Evolutionary conservation across 2,329 filamentous ascomycete species (phyloP), one percentile per base, ranked within the genome.

Genomic region (Zasmidium citrigriseum): DNA sequence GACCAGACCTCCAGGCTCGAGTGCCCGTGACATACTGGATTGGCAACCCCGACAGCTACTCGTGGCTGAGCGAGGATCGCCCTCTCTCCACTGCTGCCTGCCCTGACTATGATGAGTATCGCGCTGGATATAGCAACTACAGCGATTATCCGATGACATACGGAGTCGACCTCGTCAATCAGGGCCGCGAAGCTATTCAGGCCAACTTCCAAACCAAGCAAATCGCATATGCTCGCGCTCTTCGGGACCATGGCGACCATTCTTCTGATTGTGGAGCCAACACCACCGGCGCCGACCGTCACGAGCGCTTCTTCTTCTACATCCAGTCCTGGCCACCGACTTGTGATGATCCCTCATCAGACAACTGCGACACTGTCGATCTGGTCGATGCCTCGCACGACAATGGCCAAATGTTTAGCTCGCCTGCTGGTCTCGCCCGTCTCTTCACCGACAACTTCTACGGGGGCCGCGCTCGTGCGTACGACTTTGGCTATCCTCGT

Each of bases 301-400:
- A 73, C 60, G 72, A 74, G 61, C 69, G 72, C 11, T 73, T 74
- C 64, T 73, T 73, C 68, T 70, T 70, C 64, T 73, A 69, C 57
- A 71, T 73, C 62, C 63, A 68, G 46, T 59, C 54, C 3, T 73
- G 73, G 49, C 67, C 70, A n/a, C 65, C 70, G 4, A 62, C 60
- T 23, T 72, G 71, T 49, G 57, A 54, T 20, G 66, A 64, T 25
- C 58, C 68, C 9, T 12, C 57, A 2, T 60, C 55, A 2, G 54
- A 59, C 16, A 64, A 68, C 51, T 72, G 69, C 61, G 64, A 70
- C 46, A 74, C 71, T 2, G 63, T 73, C 45, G 71, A 74, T 55
- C 63, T 72, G 48, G 59, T 72, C 27, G 50, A 67, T 44, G 61
- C 63, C 41, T 66, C 64, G 3, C 73, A 73, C 60, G 69, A 73